Percentiles rank a stretch among this genome's conserved stretches.
Evolutionary conservation across 768 basidiomycete species (phyloP).

Genomic region (Megacollybia marginata): DNA sequence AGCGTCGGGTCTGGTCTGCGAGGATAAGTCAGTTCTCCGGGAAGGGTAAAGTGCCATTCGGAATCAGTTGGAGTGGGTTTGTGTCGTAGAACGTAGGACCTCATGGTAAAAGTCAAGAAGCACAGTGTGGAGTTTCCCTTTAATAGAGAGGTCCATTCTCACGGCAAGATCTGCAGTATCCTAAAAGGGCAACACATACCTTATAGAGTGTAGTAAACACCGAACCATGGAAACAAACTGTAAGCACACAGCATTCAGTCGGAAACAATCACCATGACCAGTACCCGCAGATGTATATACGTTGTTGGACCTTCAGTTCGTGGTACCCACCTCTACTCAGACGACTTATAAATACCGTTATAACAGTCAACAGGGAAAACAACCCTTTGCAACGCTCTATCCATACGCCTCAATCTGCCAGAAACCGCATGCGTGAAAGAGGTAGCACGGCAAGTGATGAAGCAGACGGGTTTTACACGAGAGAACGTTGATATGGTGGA

Average conservation of each 20-base stretch:
- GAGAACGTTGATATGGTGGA: slow-evolving; percentile 38
- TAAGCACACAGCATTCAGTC: no score
- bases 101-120: slow-evolving; percentile 18
- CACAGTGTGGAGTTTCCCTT: no score
- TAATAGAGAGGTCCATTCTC: no score
- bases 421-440: slow-evolving; percentile 43
- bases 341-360: no score
- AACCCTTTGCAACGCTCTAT: slow-evolving; percentile 51
- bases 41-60: slow-evolving; percentile 41
- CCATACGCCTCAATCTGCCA: slow-evolving; percentile 29
- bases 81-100: slow-evolving; percentile 26
- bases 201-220: no score
- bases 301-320: slow-evolving; percentile 48
- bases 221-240: no score
- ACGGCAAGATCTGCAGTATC: no score
- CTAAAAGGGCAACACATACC: no score
- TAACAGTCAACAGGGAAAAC: slow-evolving; percentile 69
- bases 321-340: background rate
- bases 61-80: slow-evolving; percentile 41
- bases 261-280: no score
- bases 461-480: slow-evolving; percentile 42
- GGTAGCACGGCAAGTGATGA: slow-evolving; percentile 55
- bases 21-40: slow-evolving; percentile 18
- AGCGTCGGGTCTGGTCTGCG: slow-evolving; percentile 18
- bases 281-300: slow-evolving; percentile 21